Percentiles rank a stretch among this genome's conserved stretches.
Conservation (phyloP, 2,329 filamentous ascomycete species). For the Reticulascus tulasneorum region DNA sequence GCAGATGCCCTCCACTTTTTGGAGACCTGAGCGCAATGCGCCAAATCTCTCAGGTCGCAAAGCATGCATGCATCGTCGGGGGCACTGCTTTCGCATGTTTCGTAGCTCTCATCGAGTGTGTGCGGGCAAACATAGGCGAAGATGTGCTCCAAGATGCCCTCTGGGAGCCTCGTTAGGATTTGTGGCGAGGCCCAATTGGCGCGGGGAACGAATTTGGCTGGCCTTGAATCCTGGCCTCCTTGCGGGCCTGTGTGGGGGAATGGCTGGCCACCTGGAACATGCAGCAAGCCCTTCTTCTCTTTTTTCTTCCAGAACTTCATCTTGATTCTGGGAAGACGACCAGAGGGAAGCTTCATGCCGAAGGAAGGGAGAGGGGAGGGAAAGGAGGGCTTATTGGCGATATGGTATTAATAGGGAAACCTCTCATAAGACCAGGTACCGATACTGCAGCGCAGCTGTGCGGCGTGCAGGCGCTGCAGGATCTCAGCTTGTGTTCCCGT, state of each 20-base stretch:
- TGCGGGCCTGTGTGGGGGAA: too few species aligned
- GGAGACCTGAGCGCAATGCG: constrained; percentile 72
- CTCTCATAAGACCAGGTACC: too few species aligned
- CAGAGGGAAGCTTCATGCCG: constrained; percentile 13
- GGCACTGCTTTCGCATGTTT: constrained; percentile 76
- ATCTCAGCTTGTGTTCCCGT: too few species aligned
- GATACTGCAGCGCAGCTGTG: too few species aligned
- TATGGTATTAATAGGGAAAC: too few species aligned
- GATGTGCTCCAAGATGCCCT: constrained; percentile 69
- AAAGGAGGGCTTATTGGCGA: constrained; percentile 1
- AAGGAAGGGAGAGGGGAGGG: neutral
- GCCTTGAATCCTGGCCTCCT: too few species aligned
- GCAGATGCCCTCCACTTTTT: constrained; percentile 63
- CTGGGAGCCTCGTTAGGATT: constrained; percentile 55
- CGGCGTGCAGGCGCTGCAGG: too few species aligned
- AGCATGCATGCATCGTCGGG: constrained; percentile 83
- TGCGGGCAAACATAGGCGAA: constrained; percentile 84
- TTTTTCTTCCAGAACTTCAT: constrained; percentile 14
- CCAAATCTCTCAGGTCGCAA: constrained; percentile 85
- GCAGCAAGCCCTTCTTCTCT: constrained; percentile 11
- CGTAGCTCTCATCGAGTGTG: constrained; percentile 69
- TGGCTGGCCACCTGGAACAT: neutral
- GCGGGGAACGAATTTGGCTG: too few species aligned
- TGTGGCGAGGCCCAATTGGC: constrained; percentile 37
- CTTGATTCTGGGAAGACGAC: constrained; percentile 13